Base-by-base conservation (phyloP, 805 yeast species). In the Candida corydali region DNA sequence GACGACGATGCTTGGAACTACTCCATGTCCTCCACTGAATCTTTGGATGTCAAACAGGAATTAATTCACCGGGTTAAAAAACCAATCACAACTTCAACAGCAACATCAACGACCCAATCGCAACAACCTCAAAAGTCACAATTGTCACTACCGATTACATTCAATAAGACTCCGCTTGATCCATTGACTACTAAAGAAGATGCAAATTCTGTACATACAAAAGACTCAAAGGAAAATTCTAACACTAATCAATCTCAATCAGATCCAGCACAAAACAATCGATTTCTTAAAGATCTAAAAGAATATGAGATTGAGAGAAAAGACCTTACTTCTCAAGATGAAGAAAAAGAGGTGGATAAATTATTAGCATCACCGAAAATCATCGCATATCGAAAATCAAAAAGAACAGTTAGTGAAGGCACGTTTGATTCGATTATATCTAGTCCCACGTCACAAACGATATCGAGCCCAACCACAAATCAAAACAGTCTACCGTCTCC, bases 131-230 rank as follows among this genome's bases (percentile, higher is more conserved):
- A 27, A 11, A 17, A 38, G 20, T 52, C 60, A 8, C 47, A 61
- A 4, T 28, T 44, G 17, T 50, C 62, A 7, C 43, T 65, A 12
- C 68, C 57, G 37, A 54, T 69, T 8, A 60, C 69, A 14, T 61
- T 62, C 19, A 70, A 70, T 42, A 59, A 76, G 3, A 50, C 65
- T 1, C 80, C 80, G 0, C 78, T 78, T 1, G 57, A 65, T 42
- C 80, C 80, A 0, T 66, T 60, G 31, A 75, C 78, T 0, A 75
- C 80, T 0, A 65, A 51, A 33, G 64, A 71, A 22, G 78, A 75
- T 45, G 79, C 75, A 14, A 70, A 57, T 29, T 63, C 73, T 23
- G 42, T 51, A 16, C 41, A 54, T 9, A 52, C 59, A 26, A 35
- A 35, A 19, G 42, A 36, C 15, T 24, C 40, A 3, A 35, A 32